Base-by-base conservation (phyloP, 140 eudicot species). In the Flaveria floridana region DNA sequence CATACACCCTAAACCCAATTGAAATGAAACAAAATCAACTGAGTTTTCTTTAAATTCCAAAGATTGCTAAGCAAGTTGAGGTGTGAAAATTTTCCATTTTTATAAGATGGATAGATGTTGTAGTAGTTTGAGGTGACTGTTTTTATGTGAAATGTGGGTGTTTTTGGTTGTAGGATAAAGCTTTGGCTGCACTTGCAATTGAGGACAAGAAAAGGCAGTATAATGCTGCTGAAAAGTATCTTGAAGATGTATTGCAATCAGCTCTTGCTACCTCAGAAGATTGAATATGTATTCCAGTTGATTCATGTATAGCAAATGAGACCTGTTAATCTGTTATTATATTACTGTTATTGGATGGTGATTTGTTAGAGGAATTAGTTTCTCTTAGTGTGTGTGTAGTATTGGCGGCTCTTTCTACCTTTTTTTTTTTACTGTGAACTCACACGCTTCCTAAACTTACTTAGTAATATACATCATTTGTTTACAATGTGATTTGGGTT, bases 231-330 rank as follows among this genome's bases (percentile, higher is more conserved):
- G 96, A 92, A 76, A 92, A 92, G 89, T 84, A 89, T 81, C 91
- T 92, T 74, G 98, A 92, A 83, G 96, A 92, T 77, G 92, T 92
- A n/a, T 78, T 92, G 85, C 98, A 92, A 77, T 92, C 98, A 0
- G 96, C 98, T 53, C 95, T 92, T 73, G 95, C 85, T 70, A 78
- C 96, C 30, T 70, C 89, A 2, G 89, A 87, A 51, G 81, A 73
- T 71, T 19, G 55, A 68, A 73, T 26, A 16, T 46, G 41, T 65
- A 65, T 64, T 61, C 42, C 20, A 4, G 67, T 61, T 61, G 8
- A 62, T 62, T 62, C 68, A 28, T 42, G 39, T 51, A 50, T 64
- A 78, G 61, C 14, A 71, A 63, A 65, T 15, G 61, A 52, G 21
- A 23, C 70, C 9, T 41, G 14, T 63, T 20, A 63, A 34, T 34